These are phyloP conservation scores for Lanmaoa rubissima DNA, from an alignment of 768 basidiomycete species.

Conservation along the genomic window DNA sequence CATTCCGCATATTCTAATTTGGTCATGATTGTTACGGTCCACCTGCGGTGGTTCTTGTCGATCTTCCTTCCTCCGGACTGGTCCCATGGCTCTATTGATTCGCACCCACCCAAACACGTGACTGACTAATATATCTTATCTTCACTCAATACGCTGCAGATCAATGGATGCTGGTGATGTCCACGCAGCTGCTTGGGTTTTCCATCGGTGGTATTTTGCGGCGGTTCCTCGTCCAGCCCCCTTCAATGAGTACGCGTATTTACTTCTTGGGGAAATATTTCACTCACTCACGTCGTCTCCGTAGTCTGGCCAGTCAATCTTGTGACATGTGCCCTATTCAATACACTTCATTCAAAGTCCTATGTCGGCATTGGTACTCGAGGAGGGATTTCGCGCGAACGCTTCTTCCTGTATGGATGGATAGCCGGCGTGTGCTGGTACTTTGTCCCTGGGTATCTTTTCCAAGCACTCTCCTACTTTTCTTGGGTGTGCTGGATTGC, in stretches of 20 bases:
- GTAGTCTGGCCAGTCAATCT: conserved; percentile 73
- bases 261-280: not conserved
- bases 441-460: conserved; percentile 72
- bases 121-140: not conserved
- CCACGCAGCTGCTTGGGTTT: conserved; percentile 69
- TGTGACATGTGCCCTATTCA: conserved; percentile 68
- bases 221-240: conserved; percentile 63
- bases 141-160: conserved; percentile 29
- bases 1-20: not conserved
- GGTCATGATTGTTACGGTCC: not conserved
- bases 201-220: conserved; percentile 57
- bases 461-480: conserved; percentile 62
- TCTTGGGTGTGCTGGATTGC: conserved; percentile 66
- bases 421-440: conserved; percentile 41
- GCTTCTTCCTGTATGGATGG: conserved; percentile 49
- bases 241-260: conserved; percentile 54
- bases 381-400: conserved; percentile 50
- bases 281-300: conserved; percentile 33
- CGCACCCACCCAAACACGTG: not conserved
- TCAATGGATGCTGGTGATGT: conserved; percentile 64
- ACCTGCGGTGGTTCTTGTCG: not conserved
- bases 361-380: conserved; percentile 43
- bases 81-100: not conserved
- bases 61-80: not conserved
- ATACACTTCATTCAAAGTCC: conserved; percentile 63